Percentiles rank a stretch among this genome's conserved stretches.
Conservation (phyloP, 768 basidiomycete species). For the Phanerochaete sordida region DNA sequence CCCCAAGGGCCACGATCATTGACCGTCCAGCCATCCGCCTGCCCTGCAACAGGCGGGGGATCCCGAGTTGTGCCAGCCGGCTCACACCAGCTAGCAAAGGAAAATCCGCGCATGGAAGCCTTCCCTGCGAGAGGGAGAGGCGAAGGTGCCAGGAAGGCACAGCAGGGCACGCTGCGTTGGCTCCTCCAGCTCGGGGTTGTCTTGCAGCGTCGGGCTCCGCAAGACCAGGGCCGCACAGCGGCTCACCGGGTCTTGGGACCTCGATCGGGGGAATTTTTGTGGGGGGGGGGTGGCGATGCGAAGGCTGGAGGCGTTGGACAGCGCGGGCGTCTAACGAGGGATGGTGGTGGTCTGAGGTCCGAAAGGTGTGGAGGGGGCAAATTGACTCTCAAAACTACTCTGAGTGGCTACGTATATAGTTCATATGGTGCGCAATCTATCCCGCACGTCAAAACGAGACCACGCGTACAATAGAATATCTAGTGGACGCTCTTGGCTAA, state of each 20-base stretch:
- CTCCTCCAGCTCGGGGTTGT: slow-evolving; percentile 1
- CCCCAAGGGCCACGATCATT: too few relatives aligned
- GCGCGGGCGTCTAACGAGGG: slow-evolving; percentile 6
- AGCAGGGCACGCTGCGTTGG: slow-evolving; percentile 5
- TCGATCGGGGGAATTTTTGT: slow-evolving; percentile 3
- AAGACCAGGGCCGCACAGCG: not conserved
- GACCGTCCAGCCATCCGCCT: too few relatives aligned
- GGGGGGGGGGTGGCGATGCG: not conserved
- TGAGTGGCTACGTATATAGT: too few relatives aligned
- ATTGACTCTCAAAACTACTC: too few relatives aligned
- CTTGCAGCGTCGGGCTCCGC: slow-evolving; percentile 2
- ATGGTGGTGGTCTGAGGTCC: slow-evolving; percentile 10
- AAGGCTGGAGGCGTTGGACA: not conserved
- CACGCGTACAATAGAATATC: too few relatives aligned
- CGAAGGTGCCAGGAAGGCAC: slow-evolving; percentile 1
- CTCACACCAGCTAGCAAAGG: too few relatives aligned
- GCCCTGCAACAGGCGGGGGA: too few relatives aligned
- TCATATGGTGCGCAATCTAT: too few relatives aligned
- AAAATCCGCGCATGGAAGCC: not conserved
- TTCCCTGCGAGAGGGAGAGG: not conserved
- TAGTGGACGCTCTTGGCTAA: too few relatives aligned
- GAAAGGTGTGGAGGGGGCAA: slow-evolving; percentile 6
- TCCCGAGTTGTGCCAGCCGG: not conserved
- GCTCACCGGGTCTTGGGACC: not conserved
- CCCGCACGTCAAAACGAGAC: too few relatives aligned